These are phyloP conservation scores for Apiotrichum sp. DNA, from an alignment of 1,284 basidiomycete genomes.

Conservation along the genomic window DNA sequence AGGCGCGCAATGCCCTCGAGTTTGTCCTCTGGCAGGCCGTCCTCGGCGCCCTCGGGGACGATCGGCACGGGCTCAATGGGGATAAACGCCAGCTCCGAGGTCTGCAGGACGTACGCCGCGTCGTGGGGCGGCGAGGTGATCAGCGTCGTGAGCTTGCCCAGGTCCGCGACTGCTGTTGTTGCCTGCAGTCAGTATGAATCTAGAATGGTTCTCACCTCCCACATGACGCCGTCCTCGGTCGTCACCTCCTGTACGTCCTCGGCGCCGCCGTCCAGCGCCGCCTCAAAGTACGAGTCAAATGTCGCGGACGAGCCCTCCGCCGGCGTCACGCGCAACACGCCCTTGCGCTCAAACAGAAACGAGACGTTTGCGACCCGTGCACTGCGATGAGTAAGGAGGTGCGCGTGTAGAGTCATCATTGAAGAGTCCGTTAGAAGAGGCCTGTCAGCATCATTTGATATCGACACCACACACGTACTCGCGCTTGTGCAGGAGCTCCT, in stretches of 20 bases:
- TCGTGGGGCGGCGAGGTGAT: slow-evolving; percentile 20
- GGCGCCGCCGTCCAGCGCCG: slow-evolving; percentile 45
- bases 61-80: slow-evolving; percentile 32
- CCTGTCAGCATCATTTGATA: background rate
- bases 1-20: slow-evolving; percentile 27
- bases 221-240: slow-evolving; percentile 25
- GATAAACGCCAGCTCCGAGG: slow-evolving; percentile 35
- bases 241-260: slow-evolving; percentile 50
- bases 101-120: slow-evolving; percentile 21
- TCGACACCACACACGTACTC: slow-evolving; percentile 49
- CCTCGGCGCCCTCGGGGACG: slow-evolving; percentile 12
- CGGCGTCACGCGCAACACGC: slow-evolving; percentile 57
- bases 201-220: slow-evolving; percentile 20
- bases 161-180: slow-evolving; percentile 27
- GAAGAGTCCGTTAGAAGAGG: slow-evolving; percentile 2
- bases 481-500: slow-evolving; percentile 57
- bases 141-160: slow-evolving; percentile 22
- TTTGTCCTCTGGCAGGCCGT: slow-evolving; percentile 28
- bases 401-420: background rate
- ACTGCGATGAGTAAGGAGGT: slow-evolving; percentile 42
- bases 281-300: slow-evolving; percentile 44
- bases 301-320: slow-evolving; percentile 23
- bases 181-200: slow-evolving; percentile 18
- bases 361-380: slow-evolving; percentile 65
- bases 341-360: slow-evolving; percentile 69